phyloP scores from a whole-genome alignment of 441 rosid genomes.

The Raphanus hybrid region DNA sequence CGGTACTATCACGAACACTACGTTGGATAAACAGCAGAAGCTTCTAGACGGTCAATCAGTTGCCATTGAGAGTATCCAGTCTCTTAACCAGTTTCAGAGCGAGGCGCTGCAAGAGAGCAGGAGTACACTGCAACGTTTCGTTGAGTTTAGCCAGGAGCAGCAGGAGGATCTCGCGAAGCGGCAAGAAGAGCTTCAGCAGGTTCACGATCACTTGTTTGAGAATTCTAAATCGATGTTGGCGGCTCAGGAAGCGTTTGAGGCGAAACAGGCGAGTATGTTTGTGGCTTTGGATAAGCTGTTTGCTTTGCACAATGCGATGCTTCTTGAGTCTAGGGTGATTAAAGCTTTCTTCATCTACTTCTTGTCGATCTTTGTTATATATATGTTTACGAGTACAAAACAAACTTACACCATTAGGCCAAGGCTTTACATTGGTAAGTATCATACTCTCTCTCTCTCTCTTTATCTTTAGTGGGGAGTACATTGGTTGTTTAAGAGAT shows the following conservation, averaged over 20 bases:
- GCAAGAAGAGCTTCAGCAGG: constrained; percentile 69
- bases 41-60: constrained; percentile 65
- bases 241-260: constrained; percentile 84
- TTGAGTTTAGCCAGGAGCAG: constrained; percentile 65
- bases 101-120: constrained; percentile 86
- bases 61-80: constrained; percentile 67
- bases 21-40: constrained; percentile 67
- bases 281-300: constrained; percentile 73
- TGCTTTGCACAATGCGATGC: constrained; percentile 78
- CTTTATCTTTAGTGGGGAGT: background rate
- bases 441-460: background rate
- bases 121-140: constrained; percentile 55
- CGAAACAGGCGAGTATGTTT: constrained; percentile 85
- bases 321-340: constrained; percentile 72
- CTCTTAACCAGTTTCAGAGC: constrained; percentile 61
- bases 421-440: constrained; percentile 69
- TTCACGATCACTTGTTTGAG: constrained; percentile 68
- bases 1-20: constrained; percentile 54
- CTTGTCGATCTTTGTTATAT: constrained; percentile 59
- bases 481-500: background rate
- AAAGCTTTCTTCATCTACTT: constrained; percentile 75
- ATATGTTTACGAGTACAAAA: constrained; percentile 89
- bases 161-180: constrained; percentile 68
- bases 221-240: constrained; percentile 73
- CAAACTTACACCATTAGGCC: constrained; percentile 79